Conservation (phyloP, 306 rosid genomes). For the Glycine latifolia region DNA sequence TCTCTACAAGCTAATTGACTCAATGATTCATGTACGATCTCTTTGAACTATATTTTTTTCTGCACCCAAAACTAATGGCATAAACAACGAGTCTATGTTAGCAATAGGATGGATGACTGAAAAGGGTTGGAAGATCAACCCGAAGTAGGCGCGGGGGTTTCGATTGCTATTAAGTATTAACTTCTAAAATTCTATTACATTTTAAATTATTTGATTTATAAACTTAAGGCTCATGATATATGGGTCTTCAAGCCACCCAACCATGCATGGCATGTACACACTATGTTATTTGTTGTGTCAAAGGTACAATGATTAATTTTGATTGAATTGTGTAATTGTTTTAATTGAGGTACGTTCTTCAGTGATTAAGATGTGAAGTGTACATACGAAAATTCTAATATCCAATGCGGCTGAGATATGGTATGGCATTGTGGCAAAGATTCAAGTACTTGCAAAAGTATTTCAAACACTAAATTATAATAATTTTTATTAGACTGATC, state of each 20-base stretch:
- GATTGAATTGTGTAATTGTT: background rate
- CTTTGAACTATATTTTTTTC: background rate
- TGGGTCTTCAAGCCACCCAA: too few species aligned
- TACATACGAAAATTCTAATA: background rate
- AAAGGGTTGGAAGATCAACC: background rate
- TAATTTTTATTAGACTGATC: background rate
- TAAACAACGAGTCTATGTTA: slow-evolving; percentile 11
- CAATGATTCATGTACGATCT: background rate
- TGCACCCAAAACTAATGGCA: background rate
- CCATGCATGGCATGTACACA: background rate
- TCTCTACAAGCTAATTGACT: slow-evolving; percentile 8
- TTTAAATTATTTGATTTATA: background rate
- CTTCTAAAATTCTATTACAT: background rate
- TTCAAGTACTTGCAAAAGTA: too few species aligned
- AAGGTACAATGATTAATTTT: background rate
- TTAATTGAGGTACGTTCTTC: background rate
- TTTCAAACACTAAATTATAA: background rate
- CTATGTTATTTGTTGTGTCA: background rate
- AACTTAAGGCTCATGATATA: background rate
- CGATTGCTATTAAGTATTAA: background rate
- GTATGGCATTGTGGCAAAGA: background rate
- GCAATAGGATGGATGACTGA: slow-evolving; percentile 1
- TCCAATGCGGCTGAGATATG: background rate
- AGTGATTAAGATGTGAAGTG: background rate
- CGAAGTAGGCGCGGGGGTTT: slow-evolving; percentile 19